These are phyloP conservation scores for Samsoniella hepiali DNA, from an alignment of 2,329 filamentous ascomycete genomes.

Conservation along the genomic window DNA sequence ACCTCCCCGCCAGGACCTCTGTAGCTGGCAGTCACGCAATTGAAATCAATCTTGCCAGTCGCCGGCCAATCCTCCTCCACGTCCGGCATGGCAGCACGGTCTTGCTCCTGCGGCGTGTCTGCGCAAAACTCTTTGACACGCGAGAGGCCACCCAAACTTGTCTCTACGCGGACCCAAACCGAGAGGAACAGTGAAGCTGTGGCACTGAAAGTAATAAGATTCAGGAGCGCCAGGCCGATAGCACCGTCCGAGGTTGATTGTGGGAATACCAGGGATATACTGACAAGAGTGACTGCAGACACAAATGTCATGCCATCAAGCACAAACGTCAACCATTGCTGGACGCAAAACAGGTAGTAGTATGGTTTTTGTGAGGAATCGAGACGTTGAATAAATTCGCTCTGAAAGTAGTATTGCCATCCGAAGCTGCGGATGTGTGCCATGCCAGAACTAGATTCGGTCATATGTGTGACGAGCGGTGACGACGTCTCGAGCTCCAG, in stretches of 20 bases:
- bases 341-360: constrained; percentile 52
- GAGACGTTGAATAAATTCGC: constrained; percentile 44
- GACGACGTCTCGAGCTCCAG: constrained; percentile 36
- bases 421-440: constrained; percentile 50
- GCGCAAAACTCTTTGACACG: constrained; percentile 3
- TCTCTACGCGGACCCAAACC: constrained; percentile 7
- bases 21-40: constrained; percentile 14
- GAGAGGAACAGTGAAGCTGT: constrained; percentile 11
- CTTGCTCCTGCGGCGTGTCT: background rate
- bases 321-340: constrained; percentile 52
- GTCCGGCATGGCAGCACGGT: background rate
- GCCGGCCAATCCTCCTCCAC: constrained; percentile 1
- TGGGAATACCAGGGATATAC: constrained; percentile 35
- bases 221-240: constrained; percentile 21
- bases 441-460: constrained; percentile 45
- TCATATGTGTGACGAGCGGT: constrained; percentile 34
- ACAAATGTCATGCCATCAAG: constrained; percentile 44
- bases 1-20: background rate
- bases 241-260: constrained; percentile 1
- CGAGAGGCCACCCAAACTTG: background rate
- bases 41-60: constrained; percentile 14
- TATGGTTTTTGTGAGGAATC: constrained; percentile 52
- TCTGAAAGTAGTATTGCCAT: constrained; percentile 44
- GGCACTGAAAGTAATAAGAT: constrained; percentile 27
- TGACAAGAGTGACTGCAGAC: constrained; percentile 44